Percentiles rank a stretch among this genome's conserved stretches.
Conservation (phyloP, 2,329 filamentous ascomycete species). For the Helminthosporium solani region DNA sequence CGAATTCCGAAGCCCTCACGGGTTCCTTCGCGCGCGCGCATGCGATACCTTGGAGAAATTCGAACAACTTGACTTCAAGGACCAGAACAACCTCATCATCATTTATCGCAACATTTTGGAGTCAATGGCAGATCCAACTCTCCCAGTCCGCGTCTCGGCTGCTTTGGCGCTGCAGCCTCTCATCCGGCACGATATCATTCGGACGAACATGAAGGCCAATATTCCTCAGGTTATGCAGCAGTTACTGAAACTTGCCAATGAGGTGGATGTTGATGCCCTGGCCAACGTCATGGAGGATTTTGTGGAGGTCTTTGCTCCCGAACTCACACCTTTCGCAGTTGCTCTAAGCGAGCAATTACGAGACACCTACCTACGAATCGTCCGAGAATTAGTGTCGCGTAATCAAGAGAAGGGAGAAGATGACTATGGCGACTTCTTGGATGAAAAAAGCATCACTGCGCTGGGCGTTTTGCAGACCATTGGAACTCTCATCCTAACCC, state of each 20-base stretch:
- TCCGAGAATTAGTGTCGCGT: slow-evolving; percentile 86
- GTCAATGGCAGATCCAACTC: slow-evolving; percentile 90
- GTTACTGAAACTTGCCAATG: slow-evolving; percentile 92
- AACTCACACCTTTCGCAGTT: slow-evolving; percentile 94
- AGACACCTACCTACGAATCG: slow-evolving; percentile 93
- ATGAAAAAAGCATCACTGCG: slow-evolving; percentile 98
- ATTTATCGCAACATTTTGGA: slow-evolving; percentile 97
- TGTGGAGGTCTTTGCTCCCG: slow-evolving; percentile 95
- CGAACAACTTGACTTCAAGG: slow-evolving; percentile 94
- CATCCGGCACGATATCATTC: slow-evolving; percentile 92
- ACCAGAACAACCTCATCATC: slow-evolving; percentile 89
- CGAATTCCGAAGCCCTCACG: slow-evolving; percentile 89
- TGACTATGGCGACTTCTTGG: slow-evolving; percentile 83
- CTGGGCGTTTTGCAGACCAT: slow-evolving; percentile 96
- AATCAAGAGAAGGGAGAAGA: slow-evolving; percentile 73
- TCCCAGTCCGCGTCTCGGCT: slow-evolving; percentile 92
- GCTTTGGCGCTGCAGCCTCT: slow-evolving; percentile 91
- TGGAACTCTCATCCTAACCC: slow-evolving; percentile 90
- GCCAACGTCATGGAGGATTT: slow-evolving; percentile 99
- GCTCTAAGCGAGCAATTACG: slow-evolving; percentile 92
- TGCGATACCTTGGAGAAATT: slow-evolving; percentile 99
- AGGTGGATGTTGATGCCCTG: slow-evolving; percentile 94
- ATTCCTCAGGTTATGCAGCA: slow-evolving; percentile 99
- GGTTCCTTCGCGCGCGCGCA: slow-evolving; percentile 88
- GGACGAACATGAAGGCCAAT: slow-evolving; percentile 92